Evolutionary conservation across 331 rosid genomes (phyloP).

Genomic region (Quercus lobata): DNA sequence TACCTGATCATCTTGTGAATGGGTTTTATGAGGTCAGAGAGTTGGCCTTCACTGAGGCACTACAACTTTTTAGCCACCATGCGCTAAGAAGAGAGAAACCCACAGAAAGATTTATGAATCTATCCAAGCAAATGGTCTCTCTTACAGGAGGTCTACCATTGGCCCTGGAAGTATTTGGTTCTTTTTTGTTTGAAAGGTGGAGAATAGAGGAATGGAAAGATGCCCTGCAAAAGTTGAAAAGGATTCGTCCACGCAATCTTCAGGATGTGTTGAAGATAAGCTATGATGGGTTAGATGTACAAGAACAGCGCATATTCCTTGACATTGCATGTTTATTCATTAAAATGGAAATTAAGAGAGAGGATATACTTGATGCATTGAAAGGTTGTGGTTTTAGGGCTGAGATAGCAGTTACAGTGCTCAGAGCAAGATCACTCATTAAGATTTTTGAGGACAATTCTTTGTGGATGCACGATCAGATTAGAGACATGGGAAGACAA

Average conservation of each 20-base stretch:
- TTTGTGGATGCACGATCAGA: conserved; percentile 66
- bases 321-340: conserved; percentile 62
- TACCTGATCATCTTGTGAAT: conserved; percentile 11
- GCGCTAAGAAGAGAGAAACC: conserved; percentile 48
- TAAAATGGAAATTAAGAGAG: conserved; percentile 36
- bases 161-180: conserved; percentile 74
- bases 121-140: conserved; percentile 45
- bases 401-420: conserved; percentile 35
- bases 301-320: conserved; percentile 48
- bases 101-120: background rate
- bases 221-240: conserved; percentile 34
- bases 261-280: conserved; percentile 61
- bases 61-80: conserved; percentile 54
- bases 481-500: conserved; percentile 63
- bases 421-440: conserved; percentile 43
- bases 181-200: conserved; percentile 41
- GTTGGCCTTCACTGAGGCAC: conserved; percentile 29
- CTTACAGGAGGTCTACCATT: conserved; percentile 56
- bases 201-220: conserved; percentile 47
- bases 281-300: conserved; percentile 35
- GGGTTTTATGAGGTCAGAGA: conserved; percentile 43
- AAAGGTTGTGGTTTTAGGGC: conserved; percentile 53
- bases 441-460: conserved; percentile 27
- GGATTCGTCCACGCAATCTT: conserved; percentile 33
- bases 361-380: conserved; percentile 39